Percentiles rank a stretch among this genome's conserved stretches.
These are phyloP conservation scores for Backusella tuberculispora DNA, from an alignment of 192 early-diverging fungal genomes.

Conservation along the genomic window DNA sequence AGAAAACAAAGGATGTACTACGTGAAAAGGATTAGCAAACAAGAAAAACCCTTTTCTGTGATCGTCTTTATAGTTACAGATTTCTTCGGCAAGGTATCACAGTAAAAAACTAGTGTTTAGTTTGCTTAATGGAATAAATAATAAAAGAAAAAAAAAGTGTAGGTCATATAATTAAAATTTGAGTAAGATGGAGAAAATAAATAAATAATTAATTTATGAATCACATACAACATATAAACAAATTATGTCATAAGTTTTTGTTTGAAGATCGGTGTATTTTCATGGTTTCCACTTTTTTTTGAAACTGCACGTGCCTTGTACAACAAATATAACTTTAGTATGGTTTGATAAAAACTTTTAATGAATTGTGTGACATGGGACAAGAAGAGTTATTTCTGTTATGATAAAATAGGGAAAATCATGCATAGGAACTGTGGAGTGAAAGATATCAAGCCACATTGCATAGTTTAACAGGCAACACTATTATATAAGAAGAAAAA, in stretches of 20 bases:
- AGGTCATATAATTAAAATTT: too few relatives aligned
- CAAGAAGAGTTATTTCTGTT: background rate
- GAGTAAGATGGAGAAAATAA: too few relatives aligned
- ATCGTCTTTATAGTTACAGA: background rate
- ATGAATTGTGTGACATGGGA: background rate
- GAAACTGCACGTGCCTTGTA: background rate
- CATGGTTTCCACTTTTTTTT: background rate
- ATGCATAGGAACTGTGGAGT: conserved; percentile 15
- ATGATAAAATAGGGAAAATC: background rate
- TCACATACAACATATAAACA: too few relatives aligned
- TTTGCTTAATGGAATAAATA: too few relatives aligned
- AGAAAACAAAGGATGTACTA: background rate
- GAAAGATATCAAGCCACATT: conserved; percentile 2
- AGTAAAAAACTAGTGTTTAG: too few relatives aligned
- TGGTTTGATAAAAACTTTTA: background rate
- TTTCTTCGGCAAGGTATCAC: background rate
- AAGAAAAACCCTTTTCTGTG: background rate
- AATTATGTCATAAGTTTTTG: background rate
- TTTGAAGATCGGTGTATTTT: background rate
- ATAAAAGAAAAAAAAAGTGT: too few relatives aligned
- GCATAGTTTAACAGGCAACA: conserved; percentile 12
- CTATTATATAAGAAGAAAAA: background rate
- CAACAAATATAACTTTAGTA: conserved; percentile 3
- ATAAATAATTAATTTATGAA: too few relatives aligned
- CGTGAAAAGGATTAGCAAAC: background rate